phyloP scores from a whole-genome alignment of 805 yeast genomes.

The Candida sphagnicola region DNA sequence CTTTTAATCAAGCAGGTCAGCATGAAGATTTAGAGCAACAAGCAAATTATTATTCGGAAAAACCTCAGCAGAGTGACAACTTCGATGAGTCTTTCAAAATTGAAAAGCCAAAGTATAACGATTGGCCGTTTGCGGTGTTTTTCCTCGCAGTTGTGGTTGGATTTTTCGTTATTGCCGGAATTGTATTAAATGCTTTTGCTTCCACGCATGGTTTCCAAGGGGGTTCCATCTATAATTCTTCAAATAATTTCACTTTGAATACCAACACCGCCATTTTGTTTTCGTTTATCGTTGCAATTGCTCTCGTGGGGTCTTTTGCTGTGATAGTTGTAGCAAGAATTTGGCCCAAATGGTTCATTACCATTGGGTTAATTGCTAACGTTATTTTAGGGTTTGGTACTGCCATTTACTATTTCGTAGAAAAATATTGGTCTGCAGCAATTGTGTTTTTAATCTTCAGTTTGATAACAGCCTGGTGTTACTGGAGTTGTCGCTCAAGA shows the following conservation, averaged over 20 bases:
- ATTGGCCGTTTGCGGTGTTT: conserved; percentile 64
- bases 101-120: conserved; percentile 60
- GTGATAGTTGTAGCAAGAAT: conserved; percentile 61
- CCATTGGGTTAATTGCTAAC: conserved; percentile 63
- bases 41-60: conserved; percentile 18
- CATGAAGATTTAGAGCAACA: conserved; percentile 28
- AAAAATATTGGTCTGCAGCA: conserved; percentile 75
- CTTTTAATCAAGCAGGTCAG: conserved; percentile 4
- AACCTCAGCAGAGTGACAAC: conserved; percentile 28
- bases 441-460: conserved; percentile 69
- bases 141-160: conserved; percentile 49
- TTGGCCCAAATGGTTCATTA: conserved; percentile 65
- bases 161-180: conserved; percentile 64
- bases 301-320: conserved; percentile 52
- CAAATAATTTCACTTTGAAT: conserved; percentile 59
- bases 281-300: conserved; percentile 58
- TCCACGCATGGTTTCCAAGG: conserved; percentile 54
- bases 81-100: conserved; percentile 71
- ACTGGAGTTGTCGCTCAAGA: conserved; percentile 66
- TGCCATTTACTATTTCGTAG: conserved; percentile 66
- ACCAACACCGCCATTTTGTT: conserved; percentile 72
- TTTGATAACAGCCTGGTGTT: conserved; percentile 59
- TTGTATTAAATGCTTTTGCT: conserved; percentile 63
- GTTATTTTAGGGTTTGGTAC: conserved; percentile 70
- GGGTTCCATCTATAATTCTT: conserved; percentile 53